These are phyloP conservation scores for Pyricularia sp. DNA, from an alignment of 2,329 filamentous ascomycete species.

Conservation along the genomic window DNA sequence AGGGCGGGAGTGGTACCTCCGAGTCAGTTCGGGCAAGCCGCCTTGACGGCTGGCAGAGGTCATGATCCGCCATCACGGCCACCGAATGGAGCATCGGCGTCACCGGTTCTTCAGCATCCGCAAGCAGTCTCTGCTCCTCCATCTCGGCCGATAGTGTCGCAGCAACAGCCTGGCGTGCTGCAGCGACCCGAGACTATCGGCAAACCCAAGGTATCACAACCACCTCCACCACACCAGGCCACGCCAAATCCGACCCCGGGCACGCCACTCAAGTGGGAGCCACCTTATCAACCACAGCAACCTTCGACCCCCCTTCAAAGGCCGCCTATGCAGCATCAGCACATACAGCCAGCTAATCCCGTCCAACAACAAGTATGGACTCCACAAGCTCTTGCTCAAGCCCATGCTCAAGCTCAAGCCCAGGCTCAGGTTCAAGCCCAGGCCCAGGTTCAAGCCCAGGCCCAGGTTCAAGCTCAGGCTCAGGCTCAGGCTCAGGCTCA, in stretches of 20 bases:
- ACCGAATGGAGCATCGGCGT: constrained; percentile 9
- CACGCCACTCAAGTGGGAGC: constrained; percentile 29
- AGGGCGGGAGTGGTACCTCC: not conserved
- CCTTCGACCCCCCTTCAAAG: constrained; percentile 14
- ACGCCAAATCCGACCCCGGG: constrained; percentile 19
- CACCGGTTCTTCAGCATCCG: constrained; percentile 24
- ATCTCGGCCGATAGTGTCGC: constrained; percentile 15
- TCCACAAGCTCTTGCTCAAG: constrained; percentile 6
- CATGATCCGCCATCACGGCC: constrained; percentile 4
- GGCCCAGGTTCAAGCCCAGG: not conserved
- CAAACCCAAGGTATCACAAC: constrained; percentile 20
- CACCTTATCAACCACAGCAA: constrained; percentile 27
- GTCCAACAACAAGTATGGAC: constrained; percentile 11
- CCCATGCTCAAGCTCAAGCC: not conserved
- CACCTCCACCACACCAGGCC: constrained; percentile 7
- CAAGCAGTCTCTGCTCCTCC: constrained; percentile 22
- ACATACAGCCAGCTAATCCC: constrained; percentile 6
- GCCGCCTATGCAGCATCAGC: constrained; percentile 6
- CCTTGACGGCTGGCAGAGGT: constrained; percentile 2
- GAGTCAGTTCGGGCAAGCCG: constrained; percentile 3
- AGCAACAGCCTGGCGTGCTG: constrained; percentile 17
- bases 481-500: too few relatives aligned
- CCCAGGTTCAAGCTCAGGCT: not conserved
- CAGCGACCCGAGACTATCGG: constrained; percentile 22
- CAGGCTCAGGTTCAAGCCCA: not conserved